Base-by-base conservation (phyloP, 768 basidiomycete genomes). In the Sistotremastrum niveocremeum region DNA sequence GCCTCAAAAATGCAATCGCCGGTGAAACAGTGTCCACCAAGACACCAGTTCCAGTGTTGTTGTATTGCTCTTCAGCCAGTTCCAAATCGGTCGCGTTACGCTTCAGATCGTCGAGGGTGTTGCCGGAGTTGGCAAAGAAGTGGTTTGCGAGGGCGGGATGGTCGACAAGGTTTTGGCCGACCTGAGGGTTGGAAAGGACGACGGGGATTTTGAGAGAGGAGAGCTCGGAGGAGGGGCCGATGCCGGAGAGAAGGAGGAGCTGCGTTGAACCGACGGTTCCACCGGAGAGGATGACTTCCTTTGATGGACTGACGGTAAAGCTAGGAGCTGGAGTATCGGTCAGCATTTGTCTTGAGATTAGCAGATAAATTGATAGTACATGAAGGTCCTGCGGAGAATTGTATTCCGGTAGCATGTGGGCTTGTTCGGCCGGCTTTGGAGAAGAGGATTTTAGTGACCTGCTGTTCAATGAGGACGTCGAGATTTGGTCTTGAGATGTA, bases 121-220 rank as follows among this genome's bases (percentile, higher is more conserved):
- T 34, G 7, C 34, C 48, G 7, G 44, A 48, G 49, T 48, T 52
- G 28, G 51, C 54, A 5, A 39, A 9, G 35, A 41, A 56, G 39
- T 51, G 43, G 12, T 41, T 29, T 11, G 44, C 28, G 20, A 51
- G 39, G 8, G 44, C 35, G 7, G 46, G 36, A 37, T 55, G 52
- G 32, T 69, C 67, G 41, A 66, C 59, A 8, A 71, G 54, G 53
- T 69, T 66, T 44, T 61, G 57, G 7, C 70, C 71, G 37, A 71
- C 70, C 3, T 62, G 61, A 1, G 66, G 63, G 12, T 64, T 52
- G 46, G 63, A 34, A 4, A 63, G 54, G 12, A 60, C 31, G n/a
- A 51, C 29, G 7, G 34, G 11, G 37, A 64, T 54, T 3, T 51
- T 53, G 33, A 57, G 45, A 7, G 46, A 11, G 7, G 38, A 8